Percentiles rank a stretch among this genome's conserved stretches.
Evolutionary conservation across 371 early-diverging fungal genomes (phyloP).

Genomic region (Funneliformis caledonium): DNA sequence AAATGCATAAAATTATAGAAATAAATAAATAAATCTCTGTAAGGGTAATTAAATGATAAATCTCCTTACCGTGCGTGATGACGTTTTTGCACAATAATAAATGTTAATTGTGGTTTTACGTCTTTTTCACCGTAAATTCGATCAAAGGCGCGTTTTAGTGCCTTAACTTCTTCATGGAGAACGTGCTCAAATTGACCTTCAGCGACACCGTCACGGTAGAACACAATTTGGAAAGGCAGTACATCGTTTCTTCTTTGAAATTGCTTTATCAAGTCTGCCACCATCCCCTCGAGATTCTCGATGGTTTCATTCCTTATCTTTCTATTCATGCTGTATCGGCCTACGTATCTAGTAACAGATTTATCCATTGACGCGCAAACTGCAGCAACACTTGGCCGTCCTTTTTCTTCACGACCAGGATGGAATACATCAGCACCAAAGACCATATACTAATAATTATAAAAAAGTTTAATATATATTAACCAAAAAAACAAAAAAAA

Average conservation of each 20-base stretch:
- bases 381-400: conserved; percentile 84
- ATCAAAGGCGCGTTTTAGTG: conserved; percentile 60
- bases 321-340: conserved; percentile 66
- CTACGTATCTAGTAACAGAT: conserved; percentile 85
- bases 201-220: conserved; percentile 94
- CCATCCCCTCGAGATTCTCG: conserved; percentile 79
- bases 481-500: neutral
- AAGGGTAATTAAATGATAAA: neutral
- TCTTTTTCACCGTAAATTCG: conserved; percentile 70
- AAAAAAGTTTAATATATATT: neutral
- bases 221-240: conserved; percentile 87
- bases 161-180: conserved; percentile 75
- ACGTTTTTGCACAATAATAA: conserved; percentile 93
- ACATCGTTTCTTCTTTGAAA: conserved; percentile 68
- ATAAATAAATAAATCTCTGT: neutral
- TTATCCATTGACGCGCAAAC: conserved; percentile 87
- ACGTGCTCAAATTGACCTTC: conserved; percentile 90
- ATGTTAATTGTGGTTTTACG: conserved; percentile 82
- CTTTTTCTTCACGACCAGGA: conserved; percentile 61
- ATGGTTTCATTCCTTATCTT: conserved; percentile 85
- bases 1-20: neutral
- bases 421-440: conserved; percentile 96
- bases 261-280: conserved; percentile 77
- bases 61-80: conserved; percentile 73
- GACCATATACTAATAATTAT: conserved; percentile 54